Base-by-base conservation (phyloP, 2,329 filamentous ascomycete genomes). In the Chalaropsis ovoidea region DNA sequence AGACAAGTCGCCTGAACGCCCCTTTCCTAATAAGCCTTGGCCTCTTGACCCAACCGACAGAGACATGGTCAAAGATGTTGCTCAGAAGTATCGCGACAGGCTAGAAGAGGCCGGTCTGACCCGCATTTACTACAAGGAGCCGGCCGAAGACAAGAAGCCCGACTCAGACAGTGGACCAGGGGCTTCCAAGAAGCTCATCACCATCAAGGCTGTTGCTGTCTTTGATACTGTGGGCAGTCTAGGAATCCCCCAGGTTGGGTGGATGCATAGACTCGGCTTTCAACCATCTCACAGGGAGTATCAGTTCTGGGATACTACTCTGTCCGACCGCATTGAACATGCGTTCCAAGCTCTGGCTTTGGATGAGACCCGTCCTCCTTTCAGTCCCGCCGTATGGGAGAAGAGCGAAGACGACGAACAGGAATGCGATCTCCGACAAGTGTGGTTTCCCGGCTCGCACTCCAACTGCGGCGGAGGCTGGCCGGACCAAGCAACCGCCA, bases 361-460 rank as follows among this genome's bases (percentile, higher is more conserved):
- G 1, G 82, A 85, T 66, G 82, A 85, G 72, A 78, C 77, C 22
- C 78, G 82, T 8, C 72, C 77, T 0, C 77, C 81, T 0, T 85
- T 84, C 67, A 74, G 73, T n/a, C 81, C 82, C 13, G 80, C 82
- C 1, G 72, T 84, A 1, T 84, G 80, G 82, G 79, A 82, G 69
- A 74, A 77, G 22, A 45, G 54, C 52, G 63, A 67, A 17, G 31
- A 31, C 3, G 66, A 65, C 22, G 63, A 65, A 43, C 39, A 63
- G 15, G 49, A 49, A n/a, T 67, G 63, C 1, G 75, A 81, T 67
- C 73, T 81, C 56, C 75, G 78, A 35, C 79, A 81, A 68, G 78
- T 80, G 13, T 86, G 84, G 84, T 90, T 91, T 70, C 84, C 87
- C 0, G 87, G 87, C 6, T 83, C 81, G 62, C 88, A 91, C 71